phyloP scores from a whole-genome alignment of 371 early-diverging fungal species.

The Mucor saturninus region DNA sequence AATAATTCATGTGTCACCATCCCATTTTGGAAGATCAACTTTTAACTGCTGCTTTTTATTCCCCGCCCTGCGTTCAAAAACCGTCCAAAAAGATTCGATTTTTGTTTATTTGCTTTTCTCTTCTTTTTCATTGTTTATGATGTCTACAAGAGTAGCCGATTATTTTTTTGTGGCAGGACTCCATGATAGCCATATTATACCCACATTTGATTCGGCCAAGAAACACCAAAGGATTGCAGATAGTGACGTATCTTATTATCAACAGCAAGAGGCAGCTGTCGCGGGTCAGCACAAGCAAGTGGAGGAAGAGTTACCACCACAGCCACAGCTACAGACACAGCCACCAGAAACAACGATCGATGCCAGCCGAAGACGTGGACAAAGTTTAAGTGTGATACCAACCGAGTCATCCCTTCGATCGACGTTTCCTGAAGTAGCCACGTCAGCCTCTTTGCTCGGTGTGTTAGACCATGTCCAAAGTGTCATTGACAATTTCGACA shows the following conservation, averaged over 20 bases:
- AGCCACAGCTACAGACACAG: too few relatives aligned
- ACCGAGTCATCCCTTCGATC: slow-evolving; percentile 11
- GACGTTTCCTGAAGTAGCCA: slow-evolving; percentile 15
- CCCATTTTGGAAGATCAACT: too few relatives aligned
- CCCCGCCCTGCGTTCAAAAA: too few relatives aligned
- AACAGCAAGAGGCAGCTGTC: slow-evolving; percentile 40
- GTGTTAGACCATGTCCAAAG: slow-evolving; percentile 52
- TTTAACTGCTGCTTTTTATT: too few relatives aligned
- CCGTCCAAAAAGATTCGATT: background rate
- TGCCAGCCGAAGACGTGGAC: slow-evolving; percentile 2
- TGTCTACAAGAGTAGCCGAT: slow-evolving; percentile 33
- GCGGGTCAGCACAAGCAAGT: slow-evolving; percentile 1
- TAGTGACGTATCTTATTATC: slow-evolving; percentile 34
- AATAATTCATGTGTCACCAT: too few relatives aligned
- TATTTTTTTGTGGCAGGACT: slow-evolving; percentile 58
- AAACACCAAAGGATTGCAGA: slow-evolving; percentile 22
- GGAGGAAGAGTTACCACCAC: background rate
- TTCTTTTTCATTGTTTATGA: background rate
- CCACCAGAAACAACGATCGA: too few relatives aligned
- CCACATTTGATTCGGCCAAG: slow-evolving; percentile 39
- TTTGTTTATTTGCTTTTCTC: background rate
- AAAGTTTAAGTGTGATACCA: slow-evolving; percentile 6
- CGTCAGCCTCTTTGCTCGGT: slow-evolving; percentile 30
- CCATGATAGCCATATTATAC: slow-evolving; percentile 41
- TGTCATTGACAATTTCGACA: slow-evolving; percentile 55